These are phyloP conservation scores for Gryganskiella cystojenkinii DNA, from an alignment of 192 early-diverging fungal genomes.

Conservation along the genomic window DNA sequence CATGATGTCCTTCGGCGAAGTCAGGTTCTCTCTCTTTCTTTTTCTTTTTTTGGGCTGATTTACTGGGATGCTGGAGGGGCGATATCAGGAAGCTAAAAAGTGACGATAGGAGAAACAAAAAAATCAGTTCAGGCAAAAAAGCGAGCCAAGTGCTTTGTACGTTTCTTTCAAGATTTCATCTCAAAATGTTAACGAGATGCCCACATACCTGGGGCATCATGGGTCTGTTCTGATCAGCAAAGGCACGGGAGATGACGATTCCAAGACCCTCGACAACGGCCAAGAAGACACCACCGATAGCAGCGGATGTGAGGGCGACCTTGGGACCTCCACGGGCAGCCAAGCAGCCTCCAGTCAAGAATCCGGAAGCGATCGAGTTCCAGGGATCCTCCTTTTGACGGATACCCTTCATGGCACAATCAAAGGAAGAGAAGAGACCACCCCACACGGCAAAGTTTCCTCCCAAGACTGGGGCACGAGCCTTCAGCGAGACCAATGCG, in stretches of 20 bases:
- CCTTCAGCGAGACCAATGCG: conserved; percentile 88
- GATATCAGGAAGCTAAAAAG: conserved; percentile 45
- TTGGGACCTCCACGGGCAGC: conserved; percentile 87
- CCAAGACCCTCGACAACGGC: conserved; percentile 97
- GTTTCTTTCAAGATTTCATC: neutral
- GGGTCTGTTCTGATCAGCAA: conserved; percentile 44
- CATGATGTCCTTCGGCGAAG: too few species aligned
- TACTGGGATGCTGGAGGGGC: conserved; percentile 54
- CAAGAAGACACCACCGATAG: conserved; percentile 91
- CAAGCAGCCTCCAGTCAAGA: conserved; percentile 93
- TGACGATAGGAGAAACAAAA: neutral
- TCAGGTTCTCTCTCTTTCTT: conserved; percentile 3
- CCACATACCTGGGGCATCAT: conserved; percentile 50
- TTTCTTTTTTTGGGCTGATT: conserved; percentile 2
- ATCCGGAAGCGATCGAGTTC: conserved; percentile 96
- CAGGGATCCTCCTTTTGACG: conserved; percentile 99
- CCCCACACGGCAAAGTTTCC: conserved; percentile 99
- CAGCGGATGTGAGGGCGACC: conserved; percentile 71
- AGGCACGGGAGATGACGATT: conserved; percentile 53
- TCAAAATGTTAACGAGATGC: neutral
- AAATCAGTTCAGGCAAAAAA: neutral
- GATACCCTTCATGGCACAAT: conserved; percentile 92
- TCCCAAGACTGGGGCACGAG: conserved; percentile 92
- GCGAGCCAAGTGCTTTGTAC: neutral
- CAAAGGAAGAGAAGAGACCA: conserved; percentile 96